Evolutionary conservation across 169 alveolate genomes (phyloP).

Genomic region (Perkinsus chesapeaki): DNA sequence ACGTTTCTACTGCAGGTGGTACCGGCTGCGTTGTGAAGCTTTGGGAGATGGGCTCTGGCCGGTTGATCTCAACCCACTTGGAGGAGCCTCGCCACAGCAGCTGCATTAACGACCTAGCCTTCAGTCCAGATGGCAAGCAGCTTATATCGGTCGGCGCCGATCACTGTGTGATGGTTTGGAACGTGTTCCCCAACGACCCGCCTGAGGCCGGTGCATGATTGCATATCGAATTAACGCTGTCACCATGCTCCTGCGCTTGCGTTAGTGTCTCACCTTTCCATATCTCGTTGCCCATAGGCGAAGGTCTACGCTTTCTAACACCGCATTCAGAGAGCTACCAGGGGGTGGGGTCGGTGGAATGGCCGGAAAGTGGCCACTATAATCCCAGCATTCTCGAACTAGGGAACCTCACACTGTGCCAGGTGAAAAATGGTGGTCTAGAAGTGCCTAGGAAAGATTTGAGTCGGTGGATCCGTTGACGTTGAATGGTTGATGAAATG

Average conservation of each 20-base stretch:
- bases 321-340: no score
- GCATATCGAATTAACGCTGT: not conserved
- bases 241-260: not conserved
- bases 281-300: no score
- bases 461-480: no score
- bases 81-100: conserved; percentile 65
- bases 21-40: conserved; percentile 48
- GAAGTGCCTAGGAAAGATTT: no score
- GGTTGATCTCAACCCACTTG: conserved; percentile 32
- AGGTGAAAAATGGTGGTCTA: no score
- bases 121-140: conserved; percentile 61
- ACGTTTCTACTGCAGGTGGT: conserved; percentile 60
- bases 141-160: conserved; percentile 62
- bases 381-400: no score
- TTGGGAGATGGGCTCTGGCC: conserved; percentile 44
- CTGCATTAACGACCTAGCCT: conserved; percentile 48
- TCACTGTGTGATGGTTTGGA: conserved; percentile 60
- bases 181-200: conserved; percentile 25
- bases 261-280: no score
- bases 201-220: not conserved
- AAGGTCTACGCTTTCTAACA: no score
- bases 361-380: no score
- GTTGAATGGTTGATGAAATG: no score
- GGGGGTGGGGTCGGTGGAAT: no score
- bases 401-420: no score